Base-by-base conservation (phyloP, 1,139 yeast genomes). In the Geotrichum phurueaensis region DNA sequence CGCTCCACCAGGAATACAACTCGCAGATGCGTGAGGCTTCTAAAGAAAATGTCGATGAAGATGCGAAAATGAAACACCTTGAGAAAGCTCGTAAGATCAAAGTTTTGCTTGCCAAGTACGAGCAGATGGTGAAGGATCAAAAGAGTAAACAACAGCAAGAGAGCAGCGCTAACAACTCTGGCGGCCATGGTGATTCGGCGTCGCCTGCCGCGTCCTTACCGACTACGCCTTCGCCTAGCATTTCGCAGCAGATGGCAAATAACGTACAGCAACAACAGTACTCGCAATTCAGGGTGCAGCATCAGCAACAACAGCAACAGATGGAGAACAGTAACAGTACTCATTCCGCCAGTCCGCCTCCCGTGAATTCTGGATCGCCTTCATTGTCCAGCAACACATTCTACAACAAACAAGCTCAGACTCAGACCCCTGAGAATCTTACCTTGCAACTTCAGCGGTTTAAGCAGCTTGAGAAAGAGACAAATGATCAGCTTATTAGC, bases 401-500 rank as follows among this genome's bases (percentile, higher is more conserved):
- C 39, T 52, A 47, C 23, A 49, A 36, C 20, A 57, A 55, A 49
- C 55, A 50, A 13, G 51, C 25, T 13, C 39, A 57, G 23, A 49
- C 55, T 1, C 47, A 29, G 22, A 48, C 51, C 7, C 57, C 57
- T 5, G 61, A 59, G 33, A 53, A 56, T 6, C 45, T 55, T 2
- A 55, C 53, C 15, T 25, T 31, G 27, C 61, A 59, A 45, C 55
- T 59, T 23, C 50, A 51, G 29, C 54, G 54, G 18, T 59, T 51
- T 54, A 59, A 59, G n/a, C 53, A 51, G 29, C 43, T 59, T 2
- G 61, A 58, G 36, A 56, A 56, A 23, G 61, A 61, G 36, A 53
- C 57, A 4, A 59, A 67, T 33, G 62, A 57, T 25, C 68, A 66
- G 54, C 55, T 68, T 27, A 66, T 65, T 15, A 62, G 62, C 20